Conservation (phyloP, 2,329 filamentous ascomycete species). For the Colletotrichum lini region DNA sequence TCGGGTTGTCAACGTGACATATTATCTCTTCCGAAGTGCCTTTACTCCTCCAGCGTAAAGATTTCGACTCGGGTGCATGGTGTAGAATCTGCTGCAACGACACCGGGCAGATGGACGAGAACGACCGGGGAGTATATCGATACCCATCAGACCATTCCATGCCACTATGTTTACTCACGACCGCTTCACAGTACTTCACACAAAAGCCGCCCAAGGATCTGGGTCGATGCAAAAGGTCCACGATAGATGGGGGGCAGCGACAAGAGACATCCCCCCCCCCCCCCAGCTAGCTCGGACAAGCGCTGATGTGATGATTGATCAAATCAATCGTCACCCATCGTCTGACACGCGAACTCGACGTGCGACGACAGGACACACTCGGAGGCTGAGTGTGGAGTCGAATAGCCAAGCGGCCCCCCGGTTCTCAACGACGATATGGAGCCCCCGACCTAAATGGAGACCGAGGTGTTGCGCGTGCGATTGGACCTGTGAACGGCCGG, state of each 20-base stretch:
- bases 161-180: too few species aligned
- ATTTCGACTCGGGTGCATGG: too few species aligned
- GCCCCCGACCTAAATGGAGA: conserved; percentile 1
- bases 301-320: neutral
- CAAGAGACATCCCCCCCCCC: too few species aligned
- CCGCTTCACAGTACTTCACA: too few species aligned
- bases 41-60: too few species aligned
- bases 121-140: too few species aligned
- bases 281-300: neutral
- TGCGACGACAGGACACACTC: neutral
- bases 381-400: conserved; percentile 17
- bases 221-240: neutral
- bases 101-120: too few species aligned
- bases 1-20: too few species aligned
- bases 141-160: too few species aligned
- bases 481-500: neutral
- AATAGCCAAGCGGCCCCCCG: neutral
- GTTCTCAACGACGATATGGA: neutral
- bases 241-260: neutral
- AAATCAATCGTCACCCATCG: neutral
- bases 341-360: conserved; percentile 8
- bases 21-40: too few species aligned
- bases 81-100: too few species aligned
- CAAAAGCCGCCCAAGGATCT: neutral
- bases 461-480: neutral